A percentile compares a stretch with the other conserved stretches of the same genome.
Conservation (phyloP, 176 grass and related monocot species). For the Oryza coarctata region DNA sequence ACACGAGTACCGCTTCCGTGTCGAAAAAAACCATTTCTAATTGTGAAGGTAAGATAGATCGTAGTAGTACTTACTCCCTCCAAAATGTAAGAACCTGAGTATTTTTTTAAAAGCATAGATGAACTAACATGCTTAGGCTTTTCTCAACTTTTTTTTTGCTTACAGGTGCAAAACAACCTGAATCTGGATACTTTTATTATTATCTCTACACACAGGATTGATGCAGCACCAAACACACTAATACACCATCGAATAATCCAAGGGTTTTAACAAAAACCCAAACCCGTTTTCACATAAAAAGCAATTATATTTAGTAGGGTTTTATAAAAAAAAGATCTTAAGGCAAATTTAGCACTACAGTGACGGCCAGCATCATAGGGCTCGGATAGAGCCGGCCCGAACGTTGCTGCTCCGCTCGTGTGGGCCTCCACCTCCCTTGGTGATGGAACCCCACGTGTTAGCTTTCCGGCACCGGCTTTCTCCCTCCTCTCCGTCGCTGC, state of each 20-base stretch:
- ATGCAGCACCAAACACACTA: not conserved
- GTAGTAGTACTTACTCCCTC: too few relatives aligned
- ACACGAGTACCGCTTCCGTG: not conserved
- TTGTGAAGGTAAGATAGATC: too few relatives aligned
- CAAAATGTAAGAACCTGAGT: too few relatives aligned
- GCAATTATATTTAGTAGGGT: not conserved
- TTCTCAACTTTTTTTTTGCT: too few relatives aligned
- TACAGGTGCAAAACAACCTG: not conserved
- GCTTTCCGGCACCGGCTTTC: not conserved
- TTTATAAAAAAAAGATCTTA: not conserved
- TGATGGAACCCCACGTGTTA: not conserved
- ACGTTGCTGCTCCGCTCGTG: conserved; percentile 9
- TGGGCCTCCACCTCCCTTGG: conserved; percentile 5
- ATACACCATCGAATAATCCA: conserved; percentile 7
- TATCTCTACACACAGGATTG: not conserved
- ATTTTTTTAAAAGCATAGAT: too few relatives aligned
- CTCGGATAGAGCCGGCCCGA: conserved; percentile 18
- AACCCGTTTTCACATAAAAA: conserved; percentile 9
- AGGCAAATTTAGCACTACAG: not conserved
- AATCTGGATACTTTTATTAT: not conserved
- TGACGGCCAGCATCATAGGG: not conserved
- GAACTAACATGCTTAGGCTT: too few relatives aligned
- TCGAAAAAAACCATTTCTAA: too few relatives aligned
- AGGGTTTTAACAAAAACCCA: conserved; percentile 33
- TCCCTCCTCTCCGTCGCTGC: conserved; percentile 29